These are phyloP conservation scores for Phaeosphaeriaceae sp. DNA, from an alignment of 2,329 filamentous ascomycete species.

Conservation along the genomic window DNA sequence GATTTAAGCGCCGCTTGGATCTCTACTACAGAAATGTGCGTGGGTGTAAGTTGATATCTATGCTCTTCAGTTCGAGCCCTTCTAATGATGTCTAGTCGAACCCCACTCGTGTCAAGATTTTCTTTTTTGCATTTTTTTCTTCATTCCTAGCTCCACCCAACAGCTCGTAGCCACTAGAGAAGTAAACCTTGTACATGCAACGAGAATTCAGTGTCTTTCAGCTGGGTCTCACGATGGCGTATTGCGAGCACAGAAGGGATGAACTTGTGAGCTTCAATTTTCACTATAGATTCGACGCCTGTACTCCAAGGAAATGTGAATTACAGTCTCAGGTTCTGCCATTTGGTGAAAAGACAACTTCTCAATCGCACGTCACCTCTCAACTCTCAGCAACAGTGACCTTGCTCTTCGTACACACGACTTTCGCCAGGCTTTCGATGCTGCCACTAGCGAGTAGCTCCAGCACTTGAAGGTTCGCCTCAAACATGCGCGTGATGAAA, in stretches of 20 bases:
- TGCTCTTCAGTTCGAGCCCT: neutral
- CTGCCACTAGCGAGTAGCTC: slow-evolving; percentile 58
- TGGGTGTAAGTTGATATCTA: neutral
- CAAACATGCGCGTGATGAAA: slow-evolving; percentile 46
- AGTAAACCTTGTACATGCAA: too few relatives aligned
- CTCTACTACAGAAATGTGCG: slow-evolving; percentile 43
- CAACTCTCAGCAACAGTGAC: neutral
- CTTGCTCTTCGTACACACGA: slow-evolving; percentile 2
- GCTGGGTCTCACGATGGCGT: neutral
- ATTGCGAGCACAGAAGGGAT: neutral
- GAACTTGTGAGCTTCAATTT: neutral
- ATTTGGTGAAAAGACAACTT: too few relatives aligned
- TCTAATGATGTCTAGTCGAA: neutral
- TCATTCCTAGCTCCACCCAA: neutral
- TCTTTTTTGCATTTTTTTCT: neutral
- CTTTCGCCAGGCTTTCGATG: neutral
- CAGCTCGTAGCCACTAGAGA: neutral
- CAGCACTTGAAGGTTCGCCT: slow-evolving; percentile 62
- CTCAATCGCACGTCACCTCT: neutral
- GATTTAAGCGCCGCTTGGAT: slow-evolving; percentile 35
- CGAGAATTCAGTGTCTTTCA: neutral
- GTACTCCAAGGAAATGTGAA: neutral
- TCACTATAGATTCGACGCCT: neutral
- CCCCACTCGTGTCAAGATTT: neutral
- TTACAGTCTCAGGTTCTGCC: neutral